Percentiles rank a stretch among this genome's conserved stretches.
Evolutionary conservation across 331 rosid species (phyloP).

Genomic region (Malus hybrid): DNA sequence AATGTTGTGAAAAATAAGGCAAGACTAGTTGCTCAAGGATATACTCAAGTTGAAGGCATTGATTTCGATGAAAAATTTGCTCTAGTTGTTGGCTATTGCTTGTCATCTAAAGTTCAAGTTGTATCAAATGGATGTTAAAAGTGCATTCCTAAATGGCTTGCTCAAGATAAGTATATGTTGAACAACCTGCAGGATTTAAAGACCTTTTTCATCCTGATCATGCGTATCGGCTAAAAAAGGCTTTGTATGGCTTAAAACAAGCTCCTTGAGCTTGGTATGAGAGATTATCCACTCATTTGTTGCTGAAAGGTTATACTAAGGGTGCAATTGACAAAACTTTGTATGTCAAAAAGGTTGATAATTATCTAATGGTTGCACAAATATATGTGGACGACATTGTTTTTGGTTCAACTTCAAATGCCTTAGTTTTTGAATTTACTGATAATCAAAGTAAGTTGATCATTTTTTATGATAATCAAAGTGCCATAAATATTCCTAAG

Average conservation of each 20-base stretch:
- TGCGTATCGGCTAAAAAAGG: not conserved
- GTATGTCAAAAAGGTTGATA: not conserved
- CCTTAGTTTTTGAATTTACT: not conserved
- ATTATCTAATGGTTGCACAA: not conserved
- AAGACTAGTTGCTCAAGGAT: too few species aligned
- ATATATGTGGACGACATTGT: not conserved
- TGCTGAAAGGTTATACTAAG: not conserved
- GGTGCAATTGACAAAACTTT: not conserved
- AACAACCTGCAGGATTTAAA: too few species aligned
- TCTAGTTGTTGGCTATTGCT: not conserved
- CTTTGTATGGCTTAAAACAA: not conserved
- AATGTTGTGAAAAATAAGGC: too few species aligned
- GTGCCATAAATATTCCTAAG: too few species aligned
- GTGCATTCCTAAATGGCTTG: not conserved
- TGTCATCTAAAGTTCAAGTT: not conserved
- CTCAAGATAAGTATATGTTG: too few species aligned
- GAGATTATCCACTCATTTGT: not conserved
- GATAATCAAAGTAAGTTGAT: too few species aligned
- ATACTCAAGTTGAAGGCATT: too few species aligned
- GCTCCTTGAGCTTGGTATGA: too few species aligned
- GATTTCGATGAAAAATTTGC: too few species aligned
- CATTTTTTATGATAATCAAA: too few species aligned
- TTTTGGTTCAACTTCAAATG: not conserved
- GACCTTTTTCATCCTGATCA: too few species aligned
- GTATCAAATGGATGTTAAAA: not conserved